Evolutionary conservation across 2,329 filamentous ascomycete species (phyloP).

Genomic region (Fusarium dimerum): DNA sequence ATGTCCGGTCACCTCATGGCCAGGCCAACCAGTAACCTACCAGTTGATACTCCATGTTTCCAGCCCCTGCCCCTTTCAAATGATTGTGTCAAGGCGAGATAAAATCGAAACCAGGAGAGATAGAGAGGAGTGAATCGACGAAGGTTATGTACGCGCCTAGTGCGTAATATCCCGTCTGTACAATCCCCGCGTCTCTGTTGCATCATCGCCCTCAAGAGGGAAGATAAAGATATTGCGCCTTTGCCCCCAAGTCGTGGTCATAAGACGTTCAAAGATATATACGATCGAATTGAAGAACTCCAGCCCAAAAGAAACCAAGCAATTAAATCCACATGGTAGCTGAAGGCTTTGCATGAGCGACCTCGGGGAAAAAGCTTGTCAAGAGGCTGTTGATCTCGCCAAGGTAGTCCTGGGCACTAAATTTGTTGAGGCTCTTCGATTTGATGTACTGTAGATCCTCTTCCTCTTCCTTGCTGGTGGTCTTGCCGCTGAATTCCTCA

Average conservation of each 20-base stretch:
- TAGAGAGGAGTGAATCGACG: conserved; percentile 10
- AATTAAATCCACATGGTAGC: conserved; percentile 52
- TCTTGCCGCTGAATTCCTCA: conserved; percentile 76
- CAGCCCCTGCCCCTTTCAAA: conserved; percentile 12
- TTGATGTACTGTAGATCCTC: conserved; percentile 68
- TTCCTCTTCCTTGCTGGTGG: conserved; percentile 62
- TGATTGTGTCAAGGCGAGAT: conserved; percentile 9
- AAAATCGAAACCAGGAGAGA: conserved; percentile 18
- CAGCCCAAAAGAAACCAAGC: conserved; percentile 9
- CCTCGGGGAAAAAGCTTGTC: conserved; percentile 56
- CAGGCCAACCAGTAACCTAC: conserved; percentile 9
- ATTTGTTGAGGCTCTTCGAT: conserved; percentile 69
- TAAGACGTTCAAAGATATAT: conserved; percentile 35
- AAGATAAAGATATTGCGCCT: conserved; percentile 12
- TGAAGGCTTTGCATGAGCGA: conserved; percentile 33
- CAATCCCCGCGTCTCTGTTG: conserved; percentile 8
- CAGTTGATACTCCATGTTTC: conserved; percentile 20
- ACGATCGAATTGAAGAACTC: conserved; percentile 31
- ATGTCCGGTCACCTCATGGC: not conserved
- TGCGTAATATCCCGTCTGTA: conserved; percentile 14
- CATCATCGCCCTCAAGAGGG: conserved; percentile 17
- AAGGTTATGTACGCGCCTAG: conserved; percentile 15
- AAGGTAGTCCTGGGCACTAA: conserved; percentile 81
- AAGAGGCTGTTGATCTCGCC: conserved; percentile 74
- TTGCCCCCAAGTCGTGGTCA: conserved; percentile 21